Conservation (phyloP, 208 protist genomes). For the Herpetomonas muscarum region DNA sequence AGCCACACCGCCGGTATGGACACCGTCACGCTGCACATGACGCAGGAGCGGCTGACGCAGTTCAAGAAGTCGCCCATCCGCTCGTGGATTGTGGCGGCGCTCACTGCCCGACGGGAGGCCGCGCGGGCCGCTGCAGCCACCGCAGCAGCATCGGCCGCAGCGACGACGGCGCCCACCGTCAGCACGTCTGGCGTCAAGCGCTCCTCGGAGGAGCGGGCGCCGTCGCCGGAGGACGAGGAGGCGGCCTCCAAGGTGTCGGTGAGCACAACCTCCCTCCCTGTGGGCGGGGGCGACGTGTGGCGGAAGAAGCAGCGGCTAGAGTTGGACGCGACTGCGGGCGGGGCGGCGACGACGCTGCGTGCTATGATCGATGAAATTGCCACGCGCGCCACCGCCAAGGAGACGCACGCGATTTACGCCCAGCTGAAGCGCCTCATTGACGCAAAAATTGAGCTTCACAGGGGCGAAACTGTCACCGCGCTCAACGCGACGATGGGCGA, state of each 20-base stretch:
- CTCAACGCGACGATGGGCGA: conserved; percentile 49
- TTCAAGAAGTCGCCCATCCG: conserved; percentile 82
- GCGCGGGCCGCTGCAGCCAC: background rate
- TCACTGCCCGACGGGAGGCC: conserved; percentile 40
- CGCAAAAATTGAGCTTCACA: conserved; percentile 44
- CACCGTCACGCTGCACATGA: conserved; percentile 69
- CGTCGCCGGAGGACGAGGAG: background rate
- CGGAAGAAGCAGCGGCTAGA: conserved; percentile 28
- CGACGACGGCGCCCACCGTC: background rate
- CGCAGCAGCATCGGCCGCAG: conserved; percentile 2
- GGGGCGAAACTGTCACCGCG: conserved; percentile 26
- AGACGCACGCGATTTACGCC: conserved; percentile 38
- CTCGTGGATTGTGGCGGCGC: conserved; percentile 66
- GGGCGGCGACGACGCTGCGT: conserved; percentile 21
- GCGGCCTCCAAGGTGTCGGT: background rate
- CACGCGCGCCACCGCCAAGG: conserved; percentile 24
- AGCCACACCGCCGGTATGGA: conserved; percentile 73
- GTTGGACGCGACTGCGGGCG: conserved; percentile 7
- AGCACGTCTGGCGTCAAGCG: conserved; percentile 8
- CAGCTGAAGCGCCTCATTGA: conserved; percentile 62
- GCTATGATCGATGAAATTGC: conserved; percentile 37
- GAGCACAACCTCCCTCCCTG: background rate
- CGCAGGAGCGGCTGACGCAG: conserved; percentile 31
- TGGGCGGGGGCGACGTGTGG: conserved; percentile 3
- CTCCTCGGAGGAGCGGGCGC: background rate